Percentiles rank a stretch among this genome's conserved stretches.
Evolutionary conservation across 2,329 filamentous ascomycete genomes (phyloP).

Genomic region (Simplicillium aogashimaense): DNA sequence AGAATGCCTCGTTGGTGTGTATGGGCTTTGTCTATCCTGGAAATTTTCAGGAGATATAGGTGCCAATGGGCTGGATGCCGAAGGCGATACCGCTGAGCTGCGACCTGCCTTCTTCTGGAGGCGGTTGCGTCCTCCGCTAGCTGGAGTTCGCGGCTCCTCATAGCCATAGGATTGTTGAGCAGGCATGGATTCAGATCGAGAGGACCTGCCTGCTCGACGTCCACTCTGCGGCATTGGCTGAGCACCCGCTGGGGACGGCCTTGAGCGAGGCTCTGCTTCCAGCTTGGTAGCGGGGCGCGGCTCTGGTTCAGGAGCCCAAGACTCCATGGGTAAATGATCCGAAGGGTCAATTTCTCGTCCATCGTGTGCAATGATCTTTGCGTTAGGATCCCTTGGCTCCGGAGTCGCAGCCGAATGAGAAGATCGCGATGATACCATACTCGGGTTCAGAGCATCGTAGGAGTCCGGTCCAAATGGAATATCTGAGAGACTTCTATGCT

Average conservation of each 20-base stretch:
- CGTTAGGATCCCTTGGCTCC: slow-evolving; percentile 42
- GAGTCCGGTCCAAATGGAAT: slow-evolving; percentile 68
- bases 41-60: slow-evolving; percentile 42
- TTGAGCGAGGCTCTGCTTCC: slow-evolving; percentile 21
- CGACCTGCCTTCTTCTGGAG: slow-evolving; percentile 54
- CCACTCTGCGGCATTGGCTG: slow-evolving; percentile 40
- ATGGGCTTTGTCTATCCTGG: slow-evolving; percentile 30
- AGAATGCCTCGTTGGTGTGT: slow-evolving; percentile 22
- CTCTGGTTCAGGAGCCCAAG: slow-evolving; percentile 70
- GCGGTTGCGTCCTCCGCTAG: slow-evolving; percentile 40
- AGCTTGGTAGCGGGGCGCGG: slow-evolving; percentile 23
- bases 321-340: slow-evolving; percentile 67
- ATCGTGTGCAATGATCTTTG: slow-evolving; percentile 67
- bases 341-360: slow-evolving; percentile 71
- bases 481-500: slow-evolving; percentile 43
- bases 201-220: slow-evolving; percentile 39
- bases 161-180: slow-evolving; percentile 19
- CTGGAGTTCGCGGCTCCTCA: slow-evolving; percentile 21
- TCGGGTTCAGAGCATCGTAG: slow-evolving; percentile 63
- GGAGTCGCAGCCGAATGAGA: slow-evolving; percentile 16
- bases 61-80: slow-evolving; percentile 37
- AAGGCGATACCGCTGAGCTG: slow-evolving; percentile 27
- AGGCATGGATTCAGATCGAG: slow-evolving; percentile 35
- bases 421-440: slow-evolving; percentile 24
- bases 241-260: slow-evolving; percentile 40